These are phyloP conservation scores for Cercospora beticola DNA, from an alignment of 2,329 filamentous ascomycete species.

Conservation along the genomic window DNA sequence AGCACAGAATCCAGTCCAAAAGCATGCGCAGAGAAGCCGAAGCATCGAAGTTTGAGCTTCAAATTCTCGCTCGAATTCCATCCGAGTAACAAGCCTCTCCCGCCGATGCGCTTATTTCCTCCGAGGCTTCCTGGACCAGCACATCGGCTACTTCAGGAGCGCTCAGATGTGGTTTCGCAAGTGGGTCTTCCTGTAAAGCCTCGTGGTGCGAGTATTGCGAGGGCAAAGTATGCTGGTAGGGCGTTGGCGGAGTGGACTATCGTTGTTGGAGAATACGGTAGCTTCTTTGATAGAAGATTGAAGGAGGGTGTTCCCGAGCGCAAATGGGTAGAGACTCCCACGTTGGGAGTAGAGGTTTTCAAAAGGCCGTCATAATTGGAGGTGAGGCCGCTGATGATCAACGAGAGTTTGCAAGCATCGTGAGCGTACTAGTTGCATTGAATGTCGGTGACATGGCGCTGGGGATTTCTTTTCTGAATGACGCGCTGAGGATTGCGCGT, in stretches of 20 bases:
- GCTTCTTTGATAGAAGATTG: conserved; percentile 73
- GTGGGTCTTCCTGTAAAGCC: conserved; percentile 34
- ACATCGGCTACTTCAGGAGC: conserved; percentile 60
- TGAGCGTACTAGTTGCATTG: conserved; percentile 9
- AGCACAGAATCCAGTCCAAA: not conserved
- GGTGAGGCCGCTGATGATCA: not conserved
- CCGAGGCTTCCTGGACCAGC: conserved; percentile 70
- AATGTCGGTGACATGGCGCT: conserved; percentile 2
- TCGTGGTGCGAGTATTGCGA: conserved; percentile 39
- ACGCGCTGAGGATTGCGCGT: not conserved
- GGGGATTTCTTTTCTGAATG: not conserved
- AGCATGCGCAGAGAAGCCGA: conserved; percentile 10
- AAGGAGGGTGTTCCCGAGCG: conserved; percentile 69
- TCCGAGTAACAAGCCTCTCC: conserved; percentile 55
- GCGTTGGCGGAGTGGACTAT: conserved; percentile 77
- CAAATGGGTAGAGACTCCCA: conserved; percentile 68
- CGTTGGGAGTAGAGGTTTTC: conserved; percentile 63
- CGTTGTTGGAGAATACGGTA: conserved; percentile 75
- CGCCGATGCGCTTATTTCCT: conserved; percentile 62
- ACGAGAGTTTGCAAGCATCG: conserved; percentile 2
- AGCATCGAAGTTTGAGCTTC: conserved; percentile 63
- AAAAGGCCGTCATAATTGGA: conserved; percentile 31
- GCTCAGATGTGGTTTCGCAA: conserved; percentile 19
- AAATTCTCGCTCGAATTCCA: conserved; percentile 72
- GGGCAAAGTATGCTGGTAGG: conserved; percentile 64